A percentile compares a stretch with the other conserved stretches of the same genome.
Conservation (phyloP, 306 rosid species). For the Arachis stenosperma region DNA sequence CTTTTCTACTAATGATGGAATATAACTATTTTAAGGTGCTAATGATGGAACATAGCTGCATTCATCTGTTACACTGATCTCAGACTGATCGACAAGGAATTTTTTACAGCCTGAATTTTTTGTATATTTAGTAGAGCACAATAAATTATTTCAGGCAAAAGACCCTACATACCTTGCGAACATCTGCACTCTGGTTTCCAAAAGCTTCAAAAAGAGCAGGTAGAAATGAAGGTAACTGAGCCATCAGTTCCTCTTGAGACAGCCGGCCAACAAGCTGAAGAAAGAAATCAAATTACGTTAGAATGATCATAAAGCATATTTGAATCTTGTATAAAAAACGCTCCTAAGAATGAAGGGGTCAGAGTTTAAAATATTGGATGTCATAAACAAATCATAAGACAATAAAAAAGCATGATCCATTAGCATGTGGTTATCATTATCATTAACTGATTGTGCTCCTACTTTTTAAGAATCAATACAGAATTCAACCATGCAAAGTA, state of each 20-base stretch:
- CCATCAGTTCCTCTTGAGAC: slow-evolving; percentile 89
- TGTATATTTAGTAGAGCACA: slow-evolving; percentile 1
- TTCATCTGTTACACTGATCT: slow-evolving; percentile 2
- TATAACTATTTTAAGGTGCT: slow-evolving; percentile 22
- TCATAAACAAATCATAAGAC: slow-evolving; percentile 17
- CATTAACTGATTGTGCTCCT: slow-evolving; percentile 16
- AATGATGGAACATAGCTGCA: slow-evolving; percentile 15
- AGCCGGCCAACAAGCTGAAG: slow-evolving; percentile 89
- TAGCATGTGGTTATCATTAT: slow-evolving; percentile 8
- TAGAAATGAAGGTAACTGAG: slow-evolving; percentile 85
- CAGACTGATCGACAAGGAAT: not conserved
- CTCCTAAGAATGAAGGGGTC: not conserved
- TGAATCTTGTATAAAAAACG: slow-evolving; percentile 16
- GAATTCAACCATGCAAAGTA: slow-evolving; percentile 10
- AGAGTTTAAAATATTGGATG: not conserved
- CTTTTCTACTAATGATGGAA: not conserved
- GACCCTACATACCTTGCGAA: slow-evolving; percentile 75
- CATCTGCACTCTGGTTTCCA: slow-evolving; percentile 97
- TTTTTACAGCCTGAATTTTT: slow-evolving; percentile 9
- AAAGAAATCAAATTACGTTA: slow-evolving; percentile 29
- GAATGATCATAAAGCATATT: slow-evolving; percentile 26
- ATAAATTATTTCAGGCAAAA: slow-evolving; percentile 31
- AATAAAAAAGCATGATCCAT: slow-evolving; percentile 11
- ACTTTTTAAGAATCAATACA: slow-evolving; percentile 15
- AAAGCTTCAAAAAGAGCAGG: slow-evolving; percentile 97